These are phyloP conservation scores for Geotrichum citri-aurantii DNA, from an alignment of 1,139 yeast species.

Conservation along the genomic window DNA sequence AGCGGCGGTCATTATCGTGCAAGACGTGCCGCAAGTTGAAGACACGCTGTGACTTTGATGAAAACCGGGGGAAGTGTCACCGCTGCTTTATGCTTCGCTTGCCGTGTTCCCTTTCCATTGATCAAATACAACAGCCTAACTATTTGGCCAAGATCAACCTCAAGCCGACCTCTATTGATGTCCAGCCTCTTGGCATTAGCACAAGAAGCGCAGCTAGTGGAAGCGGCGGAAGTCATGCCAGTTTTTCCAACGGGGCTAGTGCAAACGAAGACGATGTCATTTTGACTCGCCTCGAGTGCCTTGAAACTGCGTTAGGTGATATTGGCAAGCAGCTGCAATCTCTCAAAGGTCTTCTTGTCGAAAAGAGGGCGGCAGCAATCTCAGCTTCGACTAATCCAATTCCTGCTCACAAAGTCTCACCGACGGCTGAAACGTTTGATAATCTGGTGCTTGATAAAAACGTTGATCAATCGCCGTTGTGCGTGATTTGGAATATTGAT, in stretches of 20 bases:
- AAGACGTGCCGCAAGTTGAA: conserved; percentile 48
- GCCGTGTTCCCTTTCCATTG: conserved; percentile 43
- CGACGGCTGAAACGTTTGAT: not conserved
- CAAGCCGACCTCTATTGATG: not conserved
- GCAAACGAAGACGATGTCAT: not conserved
- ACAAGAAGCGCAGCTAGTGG: not conserved
- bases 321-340: conserved; percentile 1
- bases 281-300: not conserved
- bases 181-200: not conserved
- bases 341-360: not conserved
- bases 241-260: not conserved
- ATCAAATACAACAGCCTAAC: conserved; percentile 25
- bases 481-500: conserved; percentile 41
- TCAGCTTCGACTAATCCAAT: not conserved
- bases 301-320: not conserved
- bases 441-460: not conserved
- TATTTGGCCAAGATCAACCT: conserved; percentile 8
- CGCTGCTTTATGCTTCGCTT: conserved; percentile 44
- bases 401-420: not conserved
- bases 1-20: conserved; percentile 46
- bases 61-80: conserved; percentile 41
- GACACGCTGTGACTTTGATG: conserved; percentile 48
- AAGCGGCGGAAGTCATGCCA: not conserved
- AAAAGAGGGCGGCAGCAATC: not conserved
- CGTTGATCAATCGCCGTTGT: conserved; percentile 37